Evolutionary conservation across 1,284 basidiomycete genomes (phyloP), one percentile per base, ranked within the genome.

Genomic region (Tausonia pullulans): DNA sequence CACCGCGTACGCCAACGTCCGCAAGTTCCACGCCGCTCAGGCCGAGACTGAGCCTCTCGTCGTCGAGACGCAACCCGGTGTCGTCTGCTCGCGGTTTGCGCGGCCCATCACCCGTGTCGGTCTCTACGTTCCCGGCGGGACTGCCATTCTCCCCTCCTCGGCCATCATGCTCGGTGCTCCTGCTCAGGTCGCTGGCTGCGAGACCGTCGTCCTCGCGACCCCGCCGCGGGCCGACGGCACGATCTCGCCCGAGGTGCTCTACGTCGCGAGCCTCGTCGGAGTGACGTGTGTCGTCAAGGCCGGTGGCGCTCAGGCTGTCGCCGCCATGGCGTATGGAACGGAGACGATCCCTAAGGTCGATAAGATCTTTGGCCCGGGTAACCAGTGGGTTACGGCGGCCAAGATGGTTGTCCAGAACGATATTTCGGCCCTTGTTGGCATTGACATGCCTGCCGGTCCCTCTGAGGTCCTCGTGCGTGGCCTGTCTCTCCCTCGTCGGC

Each of bases 351-450:
- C 93, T n/a, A 98, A 99, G 78, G 96, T 98, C 14, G 96, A 98
- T 81, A 99, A 97, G 79, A 95, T 98, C 70, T 96, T 97, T 72
- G 96, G 96, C 16, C 96, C 96, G 3, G 96, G 96, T 40, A 98
- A 98, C 75, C 96, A 98, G 76, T 99, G 95, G 88, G 96, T 99
- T 41, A 98, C 95, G 0, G 96, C 96, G 0, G 95, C 95, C 65
- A 99, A 99, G 81, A 97, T 98, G 96, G 78, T 97, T 68, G 93
- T 98, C 27, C 94, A 97, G 77, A 97, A 97, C 75, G 96, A 98
- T 75, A 93, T 93, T n/a, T 89, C 94, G 72, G 95, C 96, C 5
- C 79, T 94, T 67, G 92, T 98, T 9, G 88, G 90, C 27, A 99
- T 98, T 73, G 96, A 99, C 77, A 98, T 98, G 92, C 96, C 96